These are phyloP conservation scores for Herpetospermum pedunculosum DNA, from an alignment of 306 rosid species.

Conservation along the genomic window DNA sequence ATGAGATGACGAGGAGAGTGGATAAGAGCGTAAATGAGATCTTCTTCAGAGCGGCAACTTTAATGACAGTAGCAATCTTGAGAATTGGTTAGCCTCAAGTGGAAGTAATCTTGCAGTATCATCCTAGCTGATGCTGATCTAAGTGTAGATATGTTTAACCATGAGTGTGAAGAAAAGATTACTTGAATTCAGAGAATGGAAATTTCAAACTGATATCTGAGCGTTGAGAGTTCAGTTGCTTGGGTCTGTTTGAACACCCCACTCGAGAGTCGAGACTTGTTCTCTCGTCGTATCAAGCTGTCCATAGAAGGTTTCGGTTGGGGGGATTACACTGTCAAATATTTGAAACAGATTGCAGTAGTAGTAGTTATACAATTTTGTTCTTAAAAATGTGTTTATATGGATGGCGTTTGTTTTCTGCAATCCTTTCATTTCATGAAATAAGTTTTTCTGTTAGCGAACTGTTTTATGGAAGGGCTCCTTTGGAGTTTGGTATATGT, in stretches of 20 bases:
- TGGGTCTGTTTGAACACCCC: not conserved
- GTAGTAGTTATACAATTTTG: not conserved
- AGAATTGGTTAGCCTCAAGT: conserved; percentile 47
- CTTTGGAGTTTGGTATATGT: not conserved
- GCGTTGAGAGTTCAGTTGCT: not conserved
- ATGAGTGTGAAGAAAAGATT: not conserved
- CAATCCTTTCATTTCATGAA: not conserved
- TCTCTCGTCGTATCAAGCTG: not conserved
- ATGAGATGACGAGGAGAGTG: conserved; percentile 42
- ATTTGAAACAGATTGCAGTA: not conserved
- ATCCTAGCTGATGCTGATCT: not conserved
- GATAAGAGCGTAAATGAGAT: conserved; percentile 43
- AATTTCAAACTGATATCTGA: not conserved
- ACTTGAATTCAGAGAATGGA: not conserved
- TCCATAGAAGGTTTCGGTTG: not conserved
- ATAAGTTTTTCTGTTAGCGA: not conserved
- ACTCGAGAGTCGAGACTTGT: not conserved
- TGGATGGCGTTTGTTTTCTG: not conserved
- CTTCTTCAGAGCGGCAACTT: conserved; percentile 48
- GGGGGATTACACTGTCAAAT: not conserved
- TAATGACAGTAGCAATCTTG: conserved; percentile 48
- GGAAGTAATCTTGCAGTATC: not conserved
- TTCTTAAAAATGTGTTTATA: not conserved
- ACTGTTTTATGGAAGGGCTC: not conserved
- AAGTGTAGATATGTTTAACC: not conserved